Conservation (phyloP, 2,329 filamentous ascomycete species). For the Clathrospora elynae region DNA sequence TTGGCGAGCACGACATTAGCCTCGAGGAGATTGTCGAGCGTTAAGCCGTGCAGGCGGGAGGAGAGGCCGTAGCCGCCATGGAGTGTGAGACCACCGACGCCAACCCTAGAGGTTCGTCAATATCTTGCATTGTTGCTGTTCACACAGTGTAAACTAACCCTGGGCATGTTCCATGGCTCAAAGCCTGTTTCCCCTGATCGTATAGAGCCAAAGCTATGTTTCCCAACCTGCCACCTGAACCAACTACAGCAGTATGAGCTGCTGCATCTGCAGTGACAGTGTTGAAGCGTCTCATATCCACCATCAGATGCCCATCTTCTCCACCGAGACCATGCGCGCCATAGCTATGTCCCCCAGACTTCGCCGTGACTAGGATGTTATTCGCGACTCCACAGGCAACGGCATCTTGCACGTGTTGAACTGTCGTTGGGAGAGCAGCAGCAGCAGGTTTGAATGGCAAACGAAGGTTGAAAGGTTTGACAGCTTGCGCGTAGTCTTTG, state of each 20-base stretch:
- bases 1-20: constrained; percentile 42
- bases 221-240: constrained; percentile 55
- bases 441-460: constrained; percentile 54
- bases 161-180: constrained; percentile 58
- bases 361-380: constrained; percentile 60
- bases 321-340: constrained; percentile 56
- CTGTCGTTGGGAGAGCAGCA: constrained; percentile 59
- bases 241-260: constrained; percentile 50
- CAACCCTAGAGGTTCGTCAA: constrained; percentile 25
- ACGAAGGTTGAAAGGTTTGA: constrained; percentile 40
- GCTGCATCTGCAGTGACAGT: constrained; percentile 48
- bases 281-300: constrained; percentile 55
- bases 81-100: constrained; percentile 34
- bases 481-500: constrained; percentile 32
- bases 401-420: constrained; percentile 59
- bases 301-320: constrained; percentile 53
- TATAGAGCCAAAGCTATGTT: constrained; percentile 37
- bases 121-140: not conserved
- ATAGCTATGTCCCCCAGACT: constrained; percentile 67
- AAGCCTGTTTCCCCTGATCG: constrained; percentile 44
- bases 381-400: constrained; percentile 60
- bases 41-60: constrained; percentile 31
- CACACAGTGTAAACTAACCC: constrained; percentile 45
- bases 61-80: constrained; percentile 39
- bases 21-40: constrained; percentile 33